Evolutionary conservation across 148 eudicot species (phyloP), one percentile per base, ranked within the genome.

Genomic region (Camellia granthamiana): DNA sequence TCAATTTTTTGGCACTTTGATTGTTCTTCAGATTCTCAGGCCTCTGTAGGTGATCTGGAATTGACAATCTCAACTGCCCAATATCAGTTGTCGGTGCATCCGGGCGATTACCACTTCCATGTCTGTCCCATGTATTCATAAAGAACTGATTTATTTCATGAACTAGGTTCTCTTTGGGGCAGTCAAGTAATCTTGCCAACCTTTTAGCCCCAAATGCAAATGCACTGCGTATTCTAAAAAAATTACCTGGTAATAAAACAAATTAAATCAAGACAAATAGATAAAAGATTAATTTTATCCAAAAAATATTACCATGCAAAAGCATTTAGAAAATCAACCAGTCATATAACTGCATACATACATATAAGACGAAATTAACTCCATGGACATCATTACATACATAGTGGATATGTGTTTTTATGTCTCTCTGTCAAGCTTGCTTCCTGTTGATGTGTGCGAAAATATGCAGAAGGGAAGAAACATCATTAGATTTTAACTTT

Each of bases 211-310:
- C 98, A 86, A 88, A 92, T 18, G 90, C 89, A 86, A 95, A 95
- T 14, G 98, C 98, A 88, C 98, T 95, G 78, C 98, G 98, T 79
- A 95, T 95, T 77, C 98, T 86, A 84, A 81, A 93, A 70, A 91
- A 95, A 47, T 95, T 95, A 71, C 98, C 98, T 95, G 87, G 65
- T 71, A 84, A 84, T 4, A 59, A 38, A 74, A 72, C 46, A 4
- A 54, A 63, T 44, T 16, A 59, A 74, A 74, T 74, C 4, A 47
- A 42, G 23, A 0, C 7, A 77, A 60, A 23, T 21, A 30, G 49
- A 69, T 42, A 56, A 55, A 19, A 69, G 52, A 16, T 4, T 13
- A 16, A 5, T 15, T 15, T 61, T 4, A 61, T 61, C 21, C n/a
- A 63, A 63, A 63, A 63, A 63, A 19, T 7, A 63, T 10, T 21